Evolutionary conservation across 2,329 filamentous ascomycete species (phyloP).

Genomic region (Aureobasidium vineae): DNA sequence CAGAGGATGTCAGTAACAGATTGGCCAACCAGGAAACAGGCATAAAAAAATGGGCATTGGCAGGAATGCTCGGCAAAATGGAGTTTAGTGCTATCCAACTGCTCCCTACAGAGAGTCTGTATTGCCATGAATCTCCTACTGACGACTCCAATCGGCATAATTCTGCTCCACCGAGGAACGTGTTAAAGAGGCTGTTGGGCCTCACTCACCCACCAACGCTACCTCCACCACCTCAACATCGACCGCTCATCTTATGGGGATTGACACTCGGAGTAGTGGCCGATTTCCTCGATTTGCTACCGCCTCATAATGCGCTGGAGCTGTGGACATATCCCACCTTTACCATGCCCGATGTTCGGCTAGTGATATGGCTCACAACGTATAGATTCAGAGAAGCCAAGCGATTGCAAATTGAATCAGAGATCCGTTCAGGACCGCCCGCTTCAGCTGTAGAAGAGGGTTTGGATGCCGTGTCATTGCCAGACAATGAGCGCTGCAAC

Average conservation of each 20-base stretch:
- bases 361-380: slow-evolving; percentile 60
- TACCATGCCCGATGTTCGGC: slow-evolving; percentile 59
- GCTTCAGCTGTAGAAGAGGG: slow-evolving; percentile 33
- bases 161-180: slow-evolving; percentile 5
- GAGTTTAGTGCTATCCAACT: slow-evolving; percentile 64
- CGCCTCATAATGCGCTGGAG: slow-evolving; percentile 60
- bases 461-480: slow-evolving; percentile 33
- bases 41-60: slow-evolving; percentile 54
- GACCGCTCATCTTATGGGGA: slow-evolving; percentile 64
- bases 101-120: slow-evolving; percentile 60
- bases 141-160: slow-evolving; percentile 26
- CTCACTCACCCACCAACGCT: not conserved
- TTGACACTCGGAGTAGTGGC: slow-evolving; percentile 65
- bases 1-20: slow-evolving; percentile 63
- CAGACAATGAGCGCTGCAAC: slow-evolving; percentile 23
- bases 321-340: slow-evolving; percentile 69
- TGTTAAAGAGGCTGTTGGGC: not conserved
- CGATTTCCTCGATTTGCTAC: slow-evolving; percentile 66
- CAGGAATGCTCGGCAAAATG: slow-evolving; percentile 63
- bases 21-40: slow-evolving; percentile 57
- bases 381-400: slow-evolving; percentile 57
- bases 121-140: slow-evolving; percentile 49
- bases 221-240: slow-evolving; percentile 39
- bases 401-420: slow-evolving; percentile 31
- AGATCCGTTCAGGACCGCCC: slow-evolving; percentile 15